These are phyloP conservation scores for Suillus clintonianus DNA, from an alignment of 768 basidiomycete species.

Conservation along the genomic window DNA sequence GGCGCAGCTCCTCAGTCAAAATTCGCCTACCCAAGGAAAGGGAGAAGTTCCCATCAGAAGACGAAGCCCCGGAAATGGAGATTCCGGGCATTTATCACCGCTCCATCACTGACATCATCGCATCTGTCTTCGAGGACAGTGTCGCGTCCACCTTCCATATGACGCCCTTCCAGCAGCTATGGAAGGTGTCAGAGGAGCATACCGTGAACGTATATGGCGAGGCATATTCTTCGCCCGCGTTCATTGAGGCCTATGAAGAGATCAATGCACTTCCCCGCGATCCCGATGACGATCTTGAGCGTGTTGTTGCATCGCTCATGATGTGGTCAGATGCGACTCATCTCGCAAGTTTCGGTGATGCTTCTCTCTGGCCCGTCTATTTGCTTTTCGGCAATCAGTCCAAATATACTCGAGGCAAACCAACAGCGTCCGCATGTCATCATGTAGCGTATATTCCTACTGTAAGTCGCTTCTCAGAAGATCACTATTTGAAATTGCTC, in stretches of 20 bases:
- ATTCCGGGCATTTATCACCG: conserved; percentile 16
- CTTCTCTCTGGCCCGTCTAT: conserved; percentile 18
- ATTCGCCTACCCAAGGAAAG: conserved; percentile 9
- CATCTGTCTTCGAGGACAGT: conserved; percentile 5
- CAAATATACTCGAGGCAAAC: conserved; percentile 12
- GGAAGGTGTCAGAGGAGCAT: conserved; percentile 8
- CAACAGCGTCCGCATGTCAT: conserved; percentile 10
- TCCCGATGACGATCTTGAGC: conserved; percentile 12
- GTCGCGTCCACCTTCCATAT: conserved; percentile 18
- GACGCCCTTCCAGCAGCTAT: conserved; percentile 24
- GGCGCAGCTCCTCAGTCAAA: conserved; percentile 3
- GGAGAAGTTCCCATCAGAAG: neutral
- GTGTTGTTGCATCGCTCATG: conserved; percentile 18
- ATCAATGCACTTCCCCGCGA: conserved; percentile 11
- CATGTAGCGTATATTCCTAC: conserved; percentile 15
- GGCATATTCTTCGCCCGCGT: conserved; percentile 2
- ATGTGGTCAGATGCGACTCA: conserved; percentile 26
- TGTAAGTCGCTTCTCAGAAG: no score
- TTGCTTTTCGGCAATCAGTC: conserved; percentile 18
- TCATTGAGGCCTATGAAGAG: conserved; percentile 1
- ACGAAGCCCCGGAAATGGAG: neutral
- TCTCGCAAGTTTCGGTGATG: conserved; percentile 17
- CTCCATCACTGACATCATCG: conserved; percentile 14
- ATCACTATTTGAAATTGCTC: no score
- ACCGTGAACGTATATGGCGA: neutral